Evolutionary conservation across 371 early-diverging fungal species (phyloP).

Genomic region (Batrachochytrium dendrobatidis): DNA sequence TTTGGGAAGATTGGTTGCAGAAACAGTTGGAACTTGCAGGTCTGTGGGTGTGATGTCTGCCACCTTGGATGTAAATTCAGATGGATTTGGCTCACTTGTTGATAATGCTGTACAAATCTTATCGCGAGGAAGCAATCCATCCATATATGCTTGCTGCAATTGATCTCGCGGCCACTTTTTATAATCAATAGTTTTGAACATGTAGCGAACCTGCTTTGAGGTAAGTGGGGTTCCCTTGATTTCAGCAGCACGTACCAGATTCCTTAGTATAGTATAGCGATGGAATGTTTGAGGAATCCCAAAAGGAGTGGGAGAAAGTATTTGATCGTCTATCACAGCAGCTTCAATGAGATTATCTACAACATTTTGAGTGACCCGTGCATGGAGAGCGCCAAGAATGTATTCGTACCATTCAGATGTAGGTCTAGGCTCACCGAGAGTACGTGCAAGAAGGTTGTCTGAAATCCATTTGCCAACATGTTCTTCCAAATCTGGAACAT

Average conservation of each 20-base stretch:
- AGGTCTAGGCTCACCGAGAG: background rate
- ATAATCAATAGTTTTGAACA: background rate
- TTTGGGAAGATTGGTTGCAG: too few relatives aligned
- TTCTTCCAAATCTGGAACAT: background rate
- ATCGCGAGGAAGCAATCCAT: background rate
- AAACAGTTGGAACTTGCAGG: too few relatives aligned
- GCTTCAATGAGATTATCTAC: background rate
- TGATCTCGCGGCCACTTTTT: background rate
- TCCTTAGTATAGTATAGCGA: background rate
- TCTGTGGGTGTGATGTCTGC: too few relatives aligned
- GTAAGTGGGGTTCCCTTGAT: background rate
- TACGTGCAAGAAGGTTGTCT: background rate
- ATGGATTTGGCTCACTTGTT: too few relatives aligned
- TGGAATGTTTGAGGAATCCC: too few relatives aligned
- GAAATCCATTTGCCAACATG: background rate
- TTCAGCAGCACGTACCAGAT: background rate
- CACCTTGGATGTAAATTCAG: too few relatives aligned
- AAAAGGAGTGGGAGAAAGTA: too few relatives aligned
- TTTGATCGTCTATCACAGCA: background rate
- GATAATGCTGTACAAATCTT: too few relatives aligned
- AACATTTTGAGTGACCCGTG: background rate
- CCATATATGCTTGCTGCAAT: conserved; percentile 2
- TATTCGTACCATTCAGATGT: background rate
- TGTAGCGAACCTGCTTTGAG: background rate
- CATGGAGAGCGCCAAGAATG: background rate